These are phyloP conservation scores for Pythium volutum DNA, from an alignment of 352 stramenopile species.

Conservation along the genomic window DNA sequence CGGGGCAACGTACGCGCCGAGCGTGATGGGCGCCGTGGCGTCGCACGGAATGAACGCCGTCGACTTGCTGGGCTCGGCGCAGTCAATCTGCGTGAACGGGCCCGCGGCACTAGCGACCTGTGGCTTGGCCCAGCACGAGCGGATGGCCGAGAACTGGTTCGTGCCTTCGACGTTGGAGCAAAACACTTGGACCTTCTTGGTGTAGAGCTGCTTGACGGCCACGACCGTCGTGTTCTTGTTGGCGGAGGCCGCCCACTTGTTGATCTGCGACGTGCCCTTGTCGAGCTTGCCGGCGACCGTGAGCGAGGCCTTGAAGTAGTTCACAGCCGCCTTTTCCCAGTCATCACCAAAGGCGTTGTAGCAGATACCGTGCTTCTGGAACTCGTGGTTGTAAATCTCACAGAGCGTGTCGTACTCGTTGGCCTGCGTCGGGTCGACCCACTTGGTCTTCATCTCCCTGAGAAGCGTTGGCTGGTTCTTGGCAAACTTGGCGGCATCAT, in stretches of 20 bases:
- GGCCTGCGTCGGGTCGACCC: slow-evolving; percentile 58
- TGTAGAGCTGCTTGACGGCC: slow-evolving; percentile 40
- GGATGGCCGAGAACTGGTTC: slow-evolving; percentile 67
- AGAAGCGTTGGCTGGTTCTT: slow-evolving; percentile 45
- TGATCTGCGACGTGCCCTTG: slow-evolving; percentile 42
- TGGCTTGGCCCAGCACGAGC: slow-evolving; percentile 50
- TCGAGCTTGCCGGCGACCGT: slow-evolving; percentile 41
- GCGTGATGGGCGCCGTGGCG: slow-evolving; percentile 35
- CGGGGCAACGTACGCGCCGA: slow-evolving; percentile 36
- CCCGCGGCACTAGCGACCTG: slow-evolving; percentile 28
- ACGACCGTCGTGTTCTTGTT: slow-evolving; percentile 4
- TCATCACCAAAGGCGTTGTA: slow-evolving; percentile 55
- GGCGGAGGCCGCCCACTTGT: slow-evolving; percentile 36
- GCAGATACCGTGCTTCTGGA: slow-evolving; percentile 82
- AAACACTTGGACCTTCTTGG: slow-evolving; percentile 57
- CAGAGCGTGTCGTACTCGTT: slow-evolving; percentile 61
- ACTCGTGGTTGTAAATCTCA: slow-evolving; percentile 83
- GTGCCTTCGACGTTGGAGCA: slow-evolving; percentile 54
- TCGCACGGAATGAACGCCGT: slow-evolving; percentile 50
- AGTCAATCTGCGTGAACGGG: slow-evolving; percentile 51
- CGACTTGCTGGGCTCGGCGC: slow-evolving; percentile 31
- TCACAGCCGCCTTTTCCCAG: slow-evolving; percentile 44
- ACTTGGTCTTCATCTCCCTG: slow-evolving; percentile 52
- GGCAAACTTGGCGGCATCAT: slow-evolving; percentile 43
- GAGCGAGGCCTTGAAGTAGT: slow-evolving; percentile 65